Conservation (phyloP, 257 asterid species). For the Coffea eugenioides region DNA sequence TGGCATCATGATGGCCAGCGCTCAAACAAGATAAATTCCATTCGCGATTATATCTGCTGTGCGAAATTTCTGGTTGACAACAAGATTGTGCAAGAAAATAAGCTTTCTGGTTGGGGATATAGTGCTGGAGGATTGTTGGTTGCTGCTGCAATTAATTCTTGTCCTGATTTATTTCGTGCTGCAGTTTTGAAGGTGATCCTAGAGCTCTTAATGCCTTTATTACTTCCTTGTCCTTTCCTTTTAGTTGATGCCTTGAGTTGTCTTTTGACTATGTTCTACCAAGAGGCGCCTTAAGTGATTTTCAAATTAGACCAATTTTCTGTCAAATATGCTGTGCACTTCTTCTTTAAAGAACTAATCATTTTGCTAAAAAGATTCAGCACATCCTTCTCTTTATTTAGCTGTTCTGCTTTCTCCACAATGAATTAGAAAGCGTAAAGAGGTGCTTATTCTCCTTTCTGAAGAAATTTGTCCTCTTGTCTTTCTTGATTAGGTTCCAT, state of each 20-base stretch:
- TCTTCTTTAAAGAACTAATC: neutral
- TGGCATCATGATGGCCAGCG: conserved; percentile 86
- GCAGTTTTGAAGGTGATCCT: conserved; percentile 75
- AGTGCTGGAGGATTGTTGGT: conserved; percentile 96
- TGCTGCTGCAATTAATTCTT: conserved; percentile 81
- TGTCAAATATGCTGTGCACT: neutral
- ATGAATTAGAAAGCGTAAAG: neutral
- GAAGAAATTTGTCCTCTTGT: neutral
- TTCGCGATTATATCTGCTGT: conserved; percentile 73
- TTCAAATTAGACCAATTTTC: neutral
- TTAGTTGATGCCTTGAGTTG: conserved; percentile 1
- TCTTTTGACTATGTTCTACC: neutral
- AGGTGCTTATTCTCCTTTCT: neutral
- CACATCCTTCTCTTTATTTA: neutral
- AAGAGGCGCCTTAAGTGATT: neutral
- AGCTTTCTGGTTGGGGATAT: conserved; percentile 96
- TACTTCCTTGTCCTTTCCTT: neutral
- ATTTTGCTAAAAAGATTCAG: neutral
- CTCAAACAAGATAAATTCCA: conserved; percentile 63
- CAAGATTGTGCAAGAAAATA: conserved; percentile 64
- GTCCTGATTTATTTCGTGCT: conserved; percentile 82
- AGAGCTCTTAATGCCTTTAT: neutral
- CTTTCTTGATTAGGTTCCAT: conserved; percentile 58
- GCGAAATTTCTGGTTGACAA: conserved; percentile 75
- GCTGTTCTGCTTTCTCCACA: neutral